A percentile compares a stretch with the other conserved stretches of the same genome.
These are phyloP conservation scores for Lojkania enalia DNA, from an alignment of 2,329 filamentous ascomycete genomes.

Conservation along the genomic window DNA sequence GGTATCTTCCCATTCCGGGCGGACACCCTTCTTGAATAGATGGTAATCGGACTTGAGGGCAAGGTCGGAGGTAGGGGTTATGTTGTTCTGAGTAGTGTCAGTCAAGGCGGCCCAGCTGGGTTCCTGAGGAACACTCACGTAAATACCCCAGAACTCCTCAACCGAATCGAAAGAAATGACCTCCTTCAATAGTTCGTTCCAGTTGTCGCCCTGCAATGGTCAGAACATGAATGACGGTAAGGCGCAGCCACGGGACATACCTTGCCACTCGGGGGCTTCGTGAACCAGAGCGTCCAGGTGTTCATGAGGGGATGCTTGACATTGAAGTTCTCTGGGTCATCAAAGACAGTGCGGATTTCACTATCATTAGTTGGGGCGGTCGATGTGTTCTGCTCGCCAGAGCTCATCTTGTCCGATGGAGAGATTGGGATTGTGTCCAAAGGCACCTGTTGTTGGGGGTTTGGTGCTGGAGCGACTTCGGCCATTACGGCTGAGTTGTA, in stretches of 20 bases:
- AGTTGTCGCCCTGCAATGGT: conserved; percentile 80
- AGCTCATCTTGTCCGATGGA: conserved; percentile 51
- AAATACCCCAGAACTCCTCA: conserved; percentile 99
- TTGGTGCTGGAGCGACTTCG: conserved; percentile 42
- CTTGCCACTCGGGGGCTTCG: conserved; percentile 95
- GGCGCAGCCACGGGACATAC: conserved; percentile 54
- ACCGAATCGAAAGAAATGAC: conserved; percentile 98
- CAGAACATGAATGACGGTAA: conserved; percentile 9
- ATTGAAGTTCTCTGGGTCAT: conserved; percentile 98
- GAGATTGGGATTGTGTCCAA: conserved; percentile 61
- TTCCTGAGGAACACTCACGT: conserved; percentile 65
- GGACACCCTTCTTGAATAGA: conserved; percentile 96
- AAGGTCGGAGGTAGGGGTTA: conserved; percentile 91
- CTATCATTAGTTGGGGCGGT: conserved; percentile 48
- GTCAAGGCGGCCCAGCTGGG: conserved; percentile 4
- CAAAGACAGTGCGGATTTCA: conserved; percentile 89
- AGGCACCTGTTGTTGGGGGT: conserved; percentile 54
- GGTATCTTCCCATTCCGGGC: conserved; percentile 96
- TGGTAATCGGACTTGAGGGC: conserved; percentile 99
- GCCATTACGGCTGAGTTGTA: conserved; percentile 31
- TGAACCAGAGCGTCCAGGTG: conserved; percentile 99
- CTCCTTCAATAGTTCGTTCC: conserved; percentile 97
- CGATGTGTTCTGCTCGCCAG: conserved; percentile 42
- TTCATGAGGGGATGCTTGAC: conserved; percentile 98
- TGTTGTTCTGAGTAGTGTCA: conserved; percentile 78